phyloP scores from a whole-genome alignment of 148 eudicot species.

The Rhododendron molle region DNA sequence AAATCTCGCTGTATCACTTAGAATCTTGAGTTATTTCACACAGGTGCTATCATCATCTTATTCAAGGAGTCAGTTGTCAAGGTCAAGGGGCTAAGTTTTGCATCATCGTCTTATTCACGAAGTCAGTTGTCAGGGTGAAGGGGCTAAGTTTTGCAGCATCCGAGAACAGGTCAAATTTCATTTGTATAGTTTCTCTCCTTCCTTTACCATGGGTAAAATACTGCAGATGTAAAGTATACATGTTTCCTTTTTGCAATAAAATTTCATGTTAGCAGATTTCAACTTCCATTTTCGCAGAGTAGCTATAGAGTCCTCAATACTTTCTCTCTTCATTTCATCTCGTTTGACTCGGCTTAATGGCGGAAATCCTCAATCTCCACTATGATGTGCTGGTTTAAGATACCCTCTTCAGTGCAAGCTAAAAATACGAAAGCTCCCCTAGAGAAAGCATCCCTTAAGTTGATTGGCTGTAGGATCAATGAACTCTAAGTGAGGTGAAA shows the following conservation, averaged over 20 bases:
- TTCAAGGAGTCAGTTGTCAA: conserved; percentile 66
- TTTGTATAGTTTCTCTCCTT: not conserved
- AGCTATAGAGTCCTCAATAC: not conserved
- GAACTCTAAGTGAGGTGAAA: not conserved
- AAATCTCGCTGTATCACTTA: conserved; percentile 1
- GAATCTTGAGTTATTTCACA: conserved; percentile 10
- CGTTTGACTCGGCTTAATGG: not conserved
- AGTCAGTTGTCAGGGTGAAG: conserved; percentile 64
- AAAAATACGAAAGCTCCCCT: not conserved
- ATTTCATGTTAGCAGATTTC: not conserved
- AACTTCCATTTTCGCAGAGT: not conserved
- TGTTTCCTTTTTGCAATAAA: not conserved
- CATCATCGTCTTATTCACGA: conserved; percentile 70
- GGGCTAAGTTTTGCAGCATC: conserved; percentile 11
- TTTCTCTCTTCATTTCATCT: not conserved
- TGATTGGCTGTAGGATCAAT: not conserved
- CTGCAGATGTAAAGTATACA: not conserved
- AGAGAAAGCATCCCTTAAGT: not conserved
- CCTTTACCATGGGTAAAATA: not conserved
- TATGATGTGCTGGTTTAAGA: not conserved
- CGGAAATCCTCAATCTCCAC: not conserved
- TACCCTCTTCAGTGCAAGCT: not conserved
- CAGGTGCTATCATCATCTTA: conserved; percentile 84
- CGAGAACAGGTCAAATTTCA: not conserved
- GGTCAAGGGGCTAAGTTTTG: conserved; percentile 32